Percentiles rank a stretch among this genome's conserved stretches.
Conservation (phyloP, 345 rosid genomes). For the Lepidium sativum region DNA sequence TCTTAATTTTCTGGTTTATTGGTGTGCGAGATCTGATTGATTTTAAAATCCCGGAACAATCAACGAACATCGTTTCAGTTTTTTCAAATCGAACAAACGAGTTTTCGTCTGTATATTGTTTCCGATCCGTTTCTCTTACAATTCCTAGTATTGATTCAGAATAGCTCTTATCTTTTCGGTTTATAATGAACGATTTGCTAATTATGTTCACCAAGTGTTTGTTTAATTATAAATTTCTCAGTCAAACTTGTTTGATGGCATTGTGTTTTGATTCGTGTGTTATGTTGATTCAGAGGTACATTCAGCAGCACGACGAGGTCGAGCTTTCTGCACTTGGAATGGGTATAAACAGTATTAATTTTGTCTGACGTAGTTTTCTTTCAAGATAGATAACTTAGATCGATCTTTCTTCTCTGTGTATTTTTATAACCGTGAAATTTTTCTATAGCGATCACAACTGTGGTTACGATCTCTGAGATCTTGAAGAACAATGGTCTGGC, state of each 20-base stretch:
- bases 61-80: neutral
- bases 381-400: neutral
- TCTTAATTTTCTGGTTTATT: neutral
- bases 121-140: neutral
- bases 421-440: neutral
- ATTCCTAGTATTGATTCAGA: neutral
- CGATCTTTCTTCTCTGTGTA: neutral
- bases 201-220: neutral
- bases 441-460: constrained; percentile 59
- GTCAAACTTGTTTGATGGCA: neutral
- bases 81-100: neutral
- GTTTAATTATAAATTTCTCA: neutral
- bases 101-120: neutral
- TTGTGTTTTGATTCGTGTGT: neutral
- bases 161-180: neutral
- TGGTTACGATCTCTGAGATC: constrained; percentile 80
- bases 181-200: neutral
- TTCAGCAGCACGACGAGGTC: constrained; percentile 82
- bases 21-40: neutral
- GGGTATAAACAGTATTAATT: constrained; percentile 39
- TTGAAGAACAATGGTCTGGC: constrained; percentile 89
- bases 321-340: constrained; percentile 93
- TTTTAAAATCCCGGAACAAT: neutral
- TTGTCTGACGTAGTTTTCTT: neutral
- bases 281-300: constrained; percentile 59